A percentile compares a stretch with the other conserved stretches of the same genome.
phyloP scores from a whole-genome alignment of 495 filamentous ascomycete species.

The Rhypophila decipiens region DNA sequence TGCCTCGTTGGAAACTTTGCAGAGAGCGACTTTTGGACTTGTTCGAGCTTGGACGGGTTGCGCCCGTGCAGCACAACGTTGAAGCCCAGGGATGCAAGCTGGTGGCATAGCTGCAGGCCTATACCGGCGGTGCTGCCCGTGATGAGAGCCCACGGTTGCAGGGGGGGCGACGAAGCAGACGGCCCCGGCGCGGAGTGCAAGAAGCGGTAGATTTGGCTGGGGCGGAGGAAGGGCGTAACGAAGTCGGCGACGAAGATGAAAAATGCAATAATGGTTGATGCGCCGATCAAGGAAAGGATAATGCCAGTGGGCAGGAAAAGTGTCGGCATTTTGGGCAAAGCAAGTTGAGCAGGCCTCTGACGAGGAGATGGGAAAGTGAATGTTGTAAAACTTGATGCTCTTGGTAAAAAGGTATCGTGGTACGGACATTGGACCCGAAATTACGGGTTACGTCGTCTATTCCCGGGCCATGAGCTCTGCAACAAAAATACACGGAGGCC shows the following conservation, averaged over 20 bases:
- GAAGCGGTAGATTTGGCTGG: slow-evolving; percentile 13
- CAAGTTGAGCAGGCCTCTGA: too few species aligned
- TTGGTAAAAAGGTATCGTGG: too few species aligned
- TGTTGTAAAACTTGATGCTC: too few species aligned
- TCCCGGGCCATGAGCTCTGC: too few species aligned
- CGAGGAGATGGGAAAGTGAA: too few species aligned
- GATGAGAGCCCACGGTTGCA: slow-evolving; percentile 55
- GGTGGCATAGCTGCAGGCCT: slow-evolving; percentile 43
- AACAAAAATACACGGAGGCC: too few species aligned
- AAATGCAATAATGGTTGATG: background rate
- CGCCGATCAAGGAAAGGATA: too few species aligned
- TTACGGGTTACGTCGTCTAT: too few species aligned
- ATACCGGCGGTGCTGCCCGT: slow-evolving; percentile 58
- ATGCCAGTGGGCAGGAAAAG: too few species aligned
- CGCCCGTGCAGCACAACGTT: slow-evolving; percentile 54
- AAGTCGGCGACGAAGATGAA: background rate
- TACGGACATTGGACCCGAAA: too few species aligned
- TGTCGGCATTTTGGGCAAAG: too few species aligned
- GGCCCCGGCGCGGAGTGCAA: slow-evolving; percentile 17
- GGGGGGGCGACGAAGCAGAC: slow-evolving; percentile 10
- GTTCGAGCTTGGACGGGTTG: slow-evolving; percentile 38
- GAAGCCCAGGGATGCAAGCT: slow-evolving; percentile 49
- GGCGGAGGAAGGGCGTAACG: background rate
- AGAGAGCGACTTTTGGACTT: slow-evolving; percentile 14
- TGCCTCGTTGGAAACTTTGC: slow-evolving; percentile 33